Evolutionary conservation across 306 rosid genomes (phyloP).

Genomic region (Castanopsis chinensis): DNA sequence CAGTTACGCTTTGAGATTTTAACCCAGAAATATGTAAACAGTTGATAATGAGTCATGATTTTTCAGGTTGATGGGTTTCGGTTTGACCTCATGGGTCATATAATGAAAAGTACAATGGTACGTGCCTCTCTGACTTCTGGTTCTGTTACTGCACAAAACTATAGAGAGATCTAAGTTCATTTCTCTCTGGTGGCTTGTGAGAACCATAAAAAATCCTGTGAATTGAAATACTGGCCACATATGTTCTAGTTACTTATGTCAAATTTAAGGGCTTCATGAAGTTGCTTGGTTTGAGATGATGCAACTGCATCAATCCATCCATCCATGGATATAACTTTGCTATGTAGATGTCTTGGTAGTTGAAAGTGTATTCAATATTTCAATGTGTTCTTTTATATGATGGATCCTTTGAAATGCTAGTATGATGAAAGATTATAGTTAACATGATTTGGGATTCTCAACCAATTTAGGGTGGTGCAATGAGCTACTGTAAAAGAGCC

Average conservation of each 20-base stretch:
- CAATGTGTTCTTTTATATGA: background rate
- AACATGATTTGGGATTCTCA: background rate
- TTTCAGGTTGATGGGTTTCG: conserved; percentile 95
- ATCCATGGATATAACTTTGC: background rate
- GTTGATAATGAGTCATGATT: conserved; percentile 9
- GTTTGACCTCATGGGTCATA: conserved; percentile 96
- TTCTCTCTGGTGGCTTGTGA: background rate
- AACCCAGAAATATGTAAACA: conserved; percentile 7
- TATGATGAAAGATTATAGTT: background rate
- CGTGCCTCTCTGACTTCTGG: conserved; percentile 25
- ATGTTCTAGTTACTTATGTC: background rate
- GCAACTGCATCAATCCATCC: background rate
- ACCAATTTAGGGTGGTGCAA: background rate
- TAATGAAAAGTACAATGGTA: conserved; percentile 97
- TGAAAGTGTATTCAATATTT: background rate
- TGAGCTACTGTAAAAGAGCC: background rate
- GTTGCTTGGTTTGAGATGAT: background rate
- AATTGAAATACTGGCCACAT: too few species aligned
- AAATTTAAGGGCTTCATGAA: background rate
- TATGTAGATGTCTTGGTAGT: background rate
- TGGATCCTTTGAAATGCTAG: background rate
- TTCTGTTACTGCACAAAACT: conserved; percentile 2
- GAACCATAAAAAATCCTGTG: background rate
- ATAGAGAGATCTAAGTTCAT: conserved; percentile 12
- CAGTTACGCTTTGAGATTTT: background rate